Evolutionary conservation across 2,329 filamentous ascomycete genomes (phyloP).

Genomic region (Tolypocladium tropicale): DNA sequence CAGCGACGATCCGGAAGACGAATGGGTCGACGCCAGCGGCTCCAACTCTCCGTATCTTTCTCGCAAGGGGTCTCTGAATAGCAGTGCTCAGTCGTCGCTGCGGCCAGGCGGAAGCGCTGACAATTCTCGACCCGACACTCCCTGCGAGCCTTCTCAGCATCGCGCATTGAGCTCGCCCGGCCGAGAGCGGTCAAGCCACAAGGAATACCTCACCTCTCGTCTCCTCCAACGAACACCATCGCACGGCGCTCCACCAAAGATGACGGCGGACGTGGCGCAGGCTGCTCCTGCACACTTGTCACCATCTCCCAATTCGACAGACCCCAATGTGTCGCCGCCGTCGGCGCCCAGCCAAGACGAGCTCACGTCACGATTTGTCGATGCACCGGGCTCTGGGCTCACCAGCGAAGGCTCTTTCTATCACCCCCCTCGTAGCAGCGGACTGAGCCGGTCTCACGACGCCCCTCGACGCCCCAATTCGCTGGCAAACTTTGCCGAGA

Average conservation of each 20-base stretch:
- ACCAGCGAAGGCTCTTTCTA: slow-evolving; percentile 44
- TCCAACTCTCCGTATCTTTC: slow-evolving; percentile 49
- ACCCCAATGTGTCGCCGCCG: slow-evolving; percentile 14
- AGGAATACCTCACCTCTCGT: slow-evolving; percentile 57
- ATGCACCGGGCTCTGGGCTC: slow-evolving; percentile 36
- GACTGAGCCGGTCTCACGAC: slow-evolving; percentile 20
- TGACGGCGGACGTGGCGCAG: slow-evolving; percentile 45
- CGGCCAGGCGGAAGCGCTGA: slow-evolving; percentile 23
- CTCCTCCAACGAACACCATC: slow-evolving; percentile 55
- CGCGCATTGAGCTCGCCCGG: slow-evolving; percentile 19
- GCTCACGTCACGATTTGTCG: slow-evolving; percentile 51
- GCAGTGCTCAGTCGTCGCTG: slow-evolving; percentile 37
- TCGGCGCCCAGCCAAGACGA: slow-evolving; percentile 29
- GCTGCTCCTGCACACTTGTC: slow-evolving; percentile 28
- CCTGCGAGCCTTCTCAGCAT: slow-evolving; percentile 13
- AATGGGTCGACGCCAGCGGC: slow-evolving; percentile 57
- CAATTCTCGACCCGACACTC: slow-evolving; percentile 25
- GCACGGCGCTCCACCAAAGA: slow-evolving; percentile 51
- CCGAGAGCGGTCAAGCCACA: slow-evolving; percentile 39
- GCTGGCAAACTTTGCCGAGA: slow-evolving; percentile 22
- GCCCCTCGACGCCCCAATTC: slow-evolving; percentile 31
- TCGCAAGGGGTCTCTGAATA: slow-evolving; percentile 36
- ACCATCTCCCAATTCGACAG: slow-evolving; percentile 18
- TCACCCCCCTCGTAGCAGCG: slow-evolving; percentile 20
- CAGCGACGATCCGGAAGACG: slow-evolving; percentile 38